Evolutionary conservation across 371 early-diverging fungal genomes (phyloP), one percentile per base, ranked within the genome.

Genomic region (Apophysomyces sp.): DNA sequence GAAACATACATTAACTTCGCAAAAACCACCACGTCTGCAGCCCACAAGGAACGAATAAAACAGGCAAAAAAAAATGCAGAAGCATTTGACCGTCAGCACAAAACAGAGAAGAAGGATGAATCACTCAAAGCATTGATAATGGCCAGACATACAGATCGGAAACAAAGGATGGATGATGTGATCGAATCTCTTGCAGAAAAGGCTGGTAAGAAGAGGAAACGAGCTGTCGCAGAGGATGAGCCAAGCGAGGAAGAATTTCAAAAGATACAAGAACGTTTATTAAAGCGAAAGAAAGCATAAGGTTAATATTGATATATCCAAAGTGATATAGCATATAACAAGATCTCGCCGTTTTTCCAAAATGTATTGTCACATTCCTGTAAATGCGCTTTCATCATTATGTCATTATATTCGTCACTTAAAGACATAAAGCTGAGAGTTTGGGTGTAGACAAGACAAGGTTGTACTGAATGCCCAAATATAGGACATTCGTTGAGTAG

Each of bases 201-300:
- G 15, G 52, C 61, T 39, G 29, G 52, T 32, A 44, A 49, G 60
- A 24, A 69, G 64, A 27, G 57, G 54, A 8, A 55, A 64, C 30
- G 37, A 7, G 6, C 31, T 15, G 44, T 18, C 3, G 57, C 55
- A 0, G 60, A 54, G 12, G 61, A 57, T 27, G 80, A 83, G 41
- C 89, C 89, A 3, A 74, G 81, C 1, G 90, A 88, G 36, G 90
- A 86, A 52, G 89, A 86, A 59, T 88, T 89, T 54, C 66, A 76
- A 59, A 81, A 78, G 1, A 65, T 83, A 4, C 88, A 86, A 44
- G 49, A 44, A 21, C 49, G 49, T 21, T 44, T 44, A 11, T 44
- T 44, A 0, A 44, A 44, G 21, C n/a, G 21, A 21, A 44, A 44
- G 21, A 44, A 44, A n/a, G n/a, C n/a, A n/a, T n/a, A n/a, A n/a